Conservation (phyloP, 352 stramenopile species). For the Pythium biforme region DNA sequence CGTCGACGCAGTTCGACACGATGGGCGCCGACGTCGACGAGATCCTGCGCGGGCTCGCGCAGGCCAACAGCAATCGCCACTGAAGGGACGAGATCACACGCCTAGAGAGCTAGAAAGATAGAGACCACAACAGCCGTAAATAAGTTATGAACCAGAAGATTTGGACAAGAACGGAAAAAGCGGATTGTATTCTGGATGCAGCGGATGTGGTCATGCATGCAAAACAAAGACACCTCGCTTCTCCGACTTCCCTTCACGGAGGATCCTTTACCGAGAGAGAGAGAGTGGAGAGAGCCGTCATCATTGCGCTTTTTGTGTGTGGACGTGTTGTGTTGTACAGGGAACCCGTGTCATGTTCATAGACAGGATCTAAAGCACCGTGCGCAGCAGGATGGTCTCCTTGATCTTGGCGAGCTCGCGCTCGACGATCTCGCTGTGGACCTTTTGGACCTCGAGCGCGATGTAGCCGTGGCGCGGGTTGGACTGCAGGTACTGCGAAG, state of each 20-base stretch:
- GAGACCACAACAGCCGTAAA: neutral
- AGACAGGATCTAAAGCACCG: constrained; percentile 46
- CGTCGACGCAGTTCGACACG: constrained; percentile 8
- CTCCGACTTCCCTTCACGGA: neutral
- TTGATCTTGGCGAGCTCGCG: constrained; percentile 84
- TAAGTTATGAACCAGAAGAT: constrained; percentile 3
- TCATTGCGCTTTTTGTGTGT: constrained; percentile 22
- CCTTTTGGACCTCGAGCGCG: constrained; percentile 76
- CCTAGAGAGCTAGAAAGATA: neutral
- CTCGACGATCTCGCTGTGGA: constrained; percentile 78
- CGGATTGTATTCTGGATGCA: constrained; percentile 32
- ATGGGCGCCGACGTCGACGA: constrained; percentile 18
- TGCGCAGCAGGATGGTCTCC: constrained; percentile 83
- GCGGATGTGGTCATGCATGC: constrained; percentile 22
- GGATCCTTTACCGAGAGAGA: neutral
- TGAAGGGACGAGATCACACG: neutral
- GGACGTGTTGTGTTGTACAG: neutral
- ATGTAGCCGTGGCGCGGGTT: constrained; percentile 83
- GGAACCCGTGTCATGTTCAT: neutral
- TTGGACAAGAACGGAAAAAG: too few species aligned
- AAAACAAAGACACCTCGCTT: constrained; percentile 12
- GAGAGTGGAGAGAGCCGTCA: neutral
- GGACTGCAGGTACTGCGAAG: constrained; percentile 82
- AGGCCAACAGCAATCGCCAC: neutral
- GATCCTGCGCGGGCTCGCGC: constrained; percentile 9